These are phyloP conservation scores for Trichosporon asahii DNA, from an alignment of 1,284 basidiomycete genomes.

Conservation along the genomic window DNA sequence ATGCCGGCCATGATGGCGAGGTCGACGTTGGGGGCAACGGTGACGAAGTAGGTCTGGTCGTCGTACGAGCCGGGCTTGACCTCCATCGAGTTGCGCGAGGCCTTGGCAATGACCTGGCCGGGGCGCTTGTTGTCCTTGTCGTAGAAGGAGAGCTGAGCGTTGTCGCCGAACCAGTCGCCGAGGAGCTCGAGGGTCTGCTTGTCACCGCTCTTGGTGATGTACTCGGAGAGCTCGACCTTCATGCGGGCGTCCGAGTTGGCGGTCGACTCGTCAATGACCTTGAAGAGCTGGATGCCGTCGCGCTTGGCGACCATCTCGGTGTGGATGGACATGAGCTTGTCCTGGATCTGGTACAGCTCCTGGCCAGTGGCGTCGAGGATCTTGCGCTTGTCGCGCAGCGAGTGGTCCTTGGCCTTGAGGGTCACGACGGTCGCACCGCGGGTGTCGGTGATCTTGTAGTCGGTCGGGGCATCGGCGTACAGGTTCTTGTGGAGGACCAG, in stretches of 20 bases:
- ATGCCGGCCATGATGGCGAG: slow-evolving; percentile 51
- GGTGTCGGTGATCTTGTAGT: not conserved
- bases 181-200: not conserved
- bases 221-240: not conserved
- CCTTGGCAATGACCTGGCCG: slow-evolving; percentile 17
- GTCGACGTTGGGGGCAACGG: slow-evolving; percentile 53
- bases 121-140: slow-evolving; percentile 4
- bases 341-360: not conserved
- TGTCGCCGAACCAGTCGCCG: slow-evolving; percentile 1
- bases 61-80: not conserved
- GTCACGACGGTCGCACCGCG: not conserved
- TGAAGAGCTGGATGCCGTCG: not conserved
- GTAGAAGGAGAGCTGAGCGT: not conserved
- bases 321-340: not conserved
- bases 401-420: not conserved
- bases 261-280: not conserved
- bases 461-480: not conserved
- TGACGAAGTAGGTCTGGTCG: slow-evolving; percentile 38
- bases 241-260: not conserved
- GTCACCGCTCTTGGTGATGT: not conserved
- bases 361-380: not conserved
- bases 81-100: not conserved
- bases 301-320: not conserved
- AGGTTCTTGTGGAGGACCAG: slow-evolving; percentile 2
- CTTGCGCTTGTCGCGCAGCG: not conserved